Evolutionary conservation across 768 basidiomycete species (phyloP), one percentile per base, ranked within the genome.

Genomic region (Amanita pallidorosea): DNA sequence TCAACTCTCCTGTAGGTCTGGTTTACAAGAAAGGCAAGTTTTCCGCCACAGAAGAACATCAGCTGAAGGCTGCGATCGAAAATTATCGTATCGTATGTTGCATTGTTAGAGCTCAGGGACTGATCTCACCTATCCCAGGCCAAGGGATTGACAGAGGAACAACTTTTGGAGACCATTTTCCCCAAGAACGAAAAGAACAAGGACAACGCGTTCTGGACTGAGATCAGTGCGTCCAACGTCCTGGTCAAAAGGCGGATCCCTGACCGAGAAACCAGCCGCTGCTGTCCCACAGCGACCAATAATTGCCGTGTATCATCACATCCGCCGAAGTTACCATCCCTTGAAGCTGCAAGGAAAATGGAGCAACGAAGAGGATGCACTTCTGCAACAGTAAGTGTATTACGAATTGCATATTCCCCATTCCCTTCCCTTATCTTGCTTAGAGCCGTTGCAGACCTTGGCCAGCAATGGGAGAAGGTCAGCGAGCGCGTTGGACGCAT

Each of bases 1-100:
- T 12, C 55, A 49, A 41, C 22, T 35, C 36, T 35, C 2, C 41
- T 53, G 20, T 52, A 90, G 88, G 87, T 29, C 75, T 91, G n/a
- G 75, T 86, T 2, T 90, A 88, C 63, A 89, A 84, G 67, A 89
- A 89, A 64, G 88, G 88, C 12, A 90, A 88, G 60, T 92, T 92
- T 58, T 88, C 87, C 22, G 77, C 82, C 0, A 80, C 80, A 37
- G 88, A 92, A 59, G 84, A 81, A 52, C 73, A 79, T 22, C 81
- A 82, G 54, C 64, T 90, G 1, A 73, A 67, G 55, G 63, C 65
- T 12, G 88, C 87, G 6, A 80, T 91, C 33, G 79, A 83, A 51
- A 63, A 67, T 7, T 88, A 81, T 60, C 74, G 75, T 49, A 57
- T 63, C 17, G 86, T 85, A 57, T 44, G 81, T 36, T 38, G 6